phyloP scores from a whole-genome alignment of 2,329 filamentous ascomycete species.

The Diaporthe citriasiana region DNA sequence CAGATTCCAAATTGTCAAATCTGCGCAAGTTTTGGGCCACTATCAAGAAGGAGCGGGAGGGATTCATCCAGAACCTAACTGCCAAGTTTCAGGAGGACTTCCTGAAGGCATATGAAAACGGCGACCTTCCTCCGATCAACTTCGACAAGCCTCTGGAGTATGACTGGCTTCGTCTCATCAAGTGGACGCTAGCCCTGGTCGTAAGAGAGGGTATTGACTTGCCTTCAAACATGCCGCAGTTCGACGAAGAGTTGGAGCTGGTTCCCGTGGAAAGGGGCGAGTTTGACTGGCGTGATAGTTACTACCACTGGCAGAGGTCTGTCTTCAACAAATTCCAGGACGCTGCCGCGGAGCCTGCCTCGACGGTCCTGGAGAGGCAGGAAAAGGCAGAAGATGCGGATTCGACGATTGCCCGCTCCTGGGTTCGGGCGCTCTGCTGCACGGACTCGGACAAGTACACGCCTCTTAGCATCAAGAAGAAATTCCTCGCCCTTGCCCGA shows the following conservation, averaged over 20 bases:
- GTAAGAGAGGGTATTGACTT: conserved; percentile 62
- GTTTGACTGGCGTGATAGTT: conserved; percentile 69
- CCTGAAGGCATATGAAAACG: conserved; percentile 74
- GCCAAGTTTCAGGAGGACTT: conserved; percentile 76
- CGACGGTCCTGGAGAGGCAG: conserved; percentile 49
- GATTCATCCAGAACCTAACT: conserved; percentile 69
- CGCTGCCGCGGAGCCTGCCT: conserved; percentile 62
- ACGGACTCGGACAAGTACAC: conserved; percentile 66
- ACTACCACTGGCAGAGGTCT: conserved; percentile 66
- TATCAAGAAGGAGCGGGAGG: conserved; percentile 64
- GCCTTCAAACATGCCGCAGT: conserved; percentile 59
- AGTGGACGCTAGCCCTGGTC: conserved; percentile 73
- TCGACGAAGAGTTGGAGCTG: conserved; percentile 57
- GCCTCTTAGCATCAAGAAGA: conserved; percentile 62
- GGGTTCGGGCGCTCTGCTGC: conserved; percentile 71
- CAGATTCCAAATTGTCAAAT: conserved; percentile 63
- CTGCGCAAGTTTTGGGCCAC: conserved; percentile 70
- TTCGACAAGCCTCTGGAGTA: conserved; percentile 74
- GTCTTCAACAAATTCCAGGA: conserved; percentile 71
- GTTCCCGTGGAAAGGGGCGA: conserved; percentile 49
- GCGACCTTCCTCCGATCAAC: conserved; percentile 72
- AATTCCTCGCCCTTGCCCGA: conserved; percentile 64
- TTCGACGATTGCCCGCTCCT: conserved; percentile 64
- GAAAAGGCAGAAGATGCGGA: conserved; percentile 42
- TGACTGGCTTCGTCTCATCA: conserved; percentile 76